phyloP scores from a whole-genome alignment of 805 yeast genomes.

The Spathaspora sp. region DNA sequence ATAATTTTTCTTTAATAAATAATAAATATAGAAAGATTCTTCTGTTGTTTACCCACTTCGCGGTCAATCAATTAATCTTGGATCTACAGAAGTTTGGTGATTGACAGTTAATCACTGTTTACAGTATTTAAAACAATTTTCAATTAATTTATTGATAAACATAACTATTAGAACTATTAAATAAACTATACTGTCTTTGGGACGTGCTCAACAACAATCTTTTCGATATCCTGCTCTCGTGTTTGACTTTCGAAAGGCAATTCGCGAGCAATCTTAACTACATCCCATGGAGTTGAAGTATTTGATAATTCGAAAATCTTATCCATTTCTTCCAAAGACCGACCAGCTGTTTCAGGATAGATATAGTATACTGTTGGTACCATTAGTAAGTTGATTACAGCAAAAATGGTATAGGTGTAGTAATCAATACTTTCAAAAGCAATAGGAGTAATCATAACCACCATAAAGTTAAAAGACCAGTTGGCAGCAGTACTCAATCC shows the following conservation, averaged over 20 bases:
- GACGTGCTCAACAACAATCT: not conserved
- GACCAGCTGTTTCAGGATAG: slow-evolving; percentile 46
- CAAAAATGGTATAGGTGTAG: slow-evolving; percentile 43
- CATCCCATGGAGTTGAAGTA: slow-evolving; percentile 5
- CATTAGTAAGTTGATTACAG: slow-evolving; percentile 33
- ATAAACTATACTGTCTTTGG: not conserved
- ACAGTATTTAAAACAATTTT: no score
- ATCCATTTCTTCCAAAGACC: slow-evolving; percentile 45
- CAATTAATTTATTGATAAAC: no score
- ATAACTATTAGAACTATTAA: not conserved
- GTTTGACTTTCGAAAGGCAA: slow-evolving; percentile 1
- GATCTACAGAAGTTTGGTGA: no score
- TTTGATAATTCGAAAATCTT: slow-evolving; percentile 24
- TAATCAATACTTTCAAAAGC: slow-evolving; percentile 35
- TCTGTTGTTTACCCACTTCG: no score
- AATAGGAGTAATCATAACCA: slow-evolving; percentile 44
- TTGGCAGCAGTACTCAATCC: slow-evolving; percentile 44
- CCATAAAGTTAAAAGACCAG: slow-evolving; percentile 43
- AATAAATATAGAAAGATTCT: not conserved
- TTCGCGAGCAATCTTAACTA: slow-evolving; percentile 1
- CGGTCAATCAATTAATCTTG: no score
- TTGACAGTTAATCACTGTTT: no score
- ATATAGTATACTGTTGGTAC: slow-evolving; percentile 40
- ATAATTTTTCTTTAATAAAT: not conserved
- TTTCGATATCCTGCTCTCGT: not conserved